phyloP scores from a whole-genome alignment of 2,329 filamentous ascomycete genomes.

The Trichoderma hamatum region DNA sequence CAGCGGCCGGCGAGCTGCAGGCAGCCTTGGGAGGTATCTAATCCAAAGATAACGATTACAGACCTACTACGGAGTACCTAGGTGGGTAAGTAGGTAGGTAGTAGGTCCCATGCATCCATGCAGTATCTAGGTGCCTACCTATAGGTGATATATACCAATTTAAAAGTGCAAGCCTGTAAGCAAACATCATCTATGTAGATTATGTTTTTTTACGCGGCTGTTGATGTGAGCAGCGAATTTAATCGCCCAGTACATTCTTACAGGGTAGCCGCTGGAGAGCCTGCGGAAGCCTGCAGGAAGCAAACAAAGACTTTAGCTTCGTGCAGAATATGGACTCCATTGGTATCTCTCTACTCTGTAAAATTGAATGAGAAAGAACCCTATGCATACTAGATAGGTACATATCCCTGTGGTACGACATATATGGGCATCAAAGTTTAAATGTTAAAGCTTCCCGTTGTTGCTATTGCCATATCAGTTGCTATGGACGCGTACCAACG shows the following conservation, averaged over 20 bases:
- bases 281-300: background rate
- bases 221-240: background rate
- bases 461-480: no score
- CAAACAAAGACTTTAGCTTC: background rate
- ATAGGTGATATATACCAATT: background rate
- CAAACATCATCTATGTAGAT: background rate
- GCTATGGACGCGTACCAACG: no score
- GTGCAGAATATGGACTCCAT: background rate
- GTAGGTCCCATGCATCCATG: background rate
- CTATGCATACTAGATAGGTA: background rate
- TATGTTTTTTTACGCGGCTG: background rate
- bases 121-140: background rate
- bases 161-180: background rate
- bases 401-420: background rate
- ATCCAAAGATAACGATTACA: background rate
- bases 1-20: background rate
- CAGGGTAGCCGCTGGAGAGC: background rate
- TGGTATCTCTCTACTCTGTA: background rate
- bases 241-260: background rate
- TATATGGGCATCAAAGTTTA: background rate
- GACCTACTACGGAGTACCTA: no score
- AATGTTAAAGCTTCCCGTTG: background rate
- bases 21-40: no score
- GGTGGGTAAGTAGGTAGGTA: no score
- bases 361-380: background rate